Evolutionary conservation across 2,329 filamentous ascomycete genomes (phyloP).

Genomic region (Cordyceps fumosorosea): DNA sequence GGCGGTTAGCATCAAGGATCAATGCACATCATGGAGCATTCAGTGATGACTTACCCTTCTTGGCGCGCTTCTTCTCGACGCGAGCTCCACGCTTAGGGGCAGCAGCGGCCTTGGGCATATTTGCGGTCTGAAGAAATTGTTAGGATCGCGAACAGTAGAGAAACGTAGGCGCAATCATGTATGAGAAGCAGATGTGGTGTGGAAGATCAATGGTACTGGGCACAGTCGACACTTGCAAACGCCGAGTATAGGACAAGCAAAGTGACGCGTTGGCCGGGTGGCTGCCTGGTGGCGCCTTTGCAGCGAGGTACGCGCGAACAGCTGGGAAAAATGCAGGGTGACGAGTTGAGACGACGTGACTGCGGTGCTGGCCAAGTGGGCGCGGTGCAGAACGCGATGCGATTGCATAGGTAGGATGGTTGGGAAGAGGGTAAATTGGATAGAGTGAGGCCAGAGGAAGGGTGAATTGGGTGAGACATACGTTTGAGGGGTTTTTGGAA

Average conservation of each 20-base stretch:
- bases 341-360: not conserved
- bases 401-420: not conserved
- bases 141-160: not conserved
- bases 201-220: constrained; percentile 19
- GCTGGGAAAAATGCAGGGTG: not conserved
- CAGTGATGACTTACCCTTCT: constrained; percentile 48
- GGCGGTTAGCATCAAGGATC: constrained; percentile 14
- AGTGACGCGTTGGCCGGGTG: not conserved
- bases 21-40: not conserved
- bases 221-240: not conserved
- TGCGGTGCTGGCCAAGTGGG: not conserved
- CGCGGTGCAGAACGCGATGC: not conserved
- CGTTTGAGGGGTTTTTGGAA: constrained; percentile 14
- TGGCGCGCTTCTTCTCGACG: constrained; percentile 48
- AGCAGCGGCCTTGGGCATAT: constrained; percentile 53
- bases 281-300: not conserved
- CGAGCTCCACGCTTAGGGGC: constrained; percentile 45
- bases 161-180: not conserved
- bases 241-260: not conserved
- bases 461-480: constrained; percentile 13
- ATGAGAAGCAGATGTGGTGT: not conserved
- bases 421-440: not conserved
- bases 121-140: constrained; percentile 27
- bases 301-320: not conserved
- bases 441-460: not conserved